Conservation (phyloP, 495 filamentous ascomycete genomes). For the Xylaria cubensis region DNA sequence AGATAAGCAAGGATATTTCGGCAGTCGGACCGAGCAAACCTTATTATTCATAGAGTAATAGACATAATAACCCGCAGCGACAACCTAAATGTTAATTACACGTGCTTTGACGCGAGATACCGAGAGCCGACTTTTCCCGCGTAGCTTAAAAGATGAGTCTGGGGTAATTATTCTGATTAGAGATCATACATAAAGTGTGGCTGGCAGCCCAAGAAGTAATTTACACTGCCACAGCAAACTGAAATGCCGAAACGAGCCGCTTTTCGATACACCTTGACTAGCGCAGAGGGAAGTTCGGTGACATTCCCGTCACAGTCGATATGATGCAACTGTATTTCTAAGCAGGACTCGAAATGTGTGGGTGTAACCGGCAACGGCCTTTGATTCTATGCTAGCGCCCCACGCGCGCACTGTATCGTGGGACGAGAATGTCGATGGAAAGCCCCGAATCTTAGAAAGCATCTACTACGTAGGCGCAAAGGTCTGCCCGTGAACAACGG, state of each 20-base stretch:
- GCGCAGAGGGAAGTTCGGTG: background rate
- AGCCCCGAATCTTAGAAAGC: background rate
- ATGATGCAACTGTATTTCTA: slow-evolving; percentile 25
- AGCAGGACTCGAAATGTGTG: slow-evolving; percentile 16
- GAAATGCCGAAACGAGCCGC: slow-evolving; percentile 12
- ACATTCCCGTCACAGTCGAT: background rate
- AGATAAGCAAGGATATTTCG: background rate
- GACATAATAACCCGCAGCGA: background rate
- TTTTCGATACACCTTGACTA: slow-evolving; percentile 13
- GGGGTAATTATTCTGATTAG: slow-evolving; percentile 1
- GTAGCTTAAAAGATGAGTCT: slow-evolving; percentile 2
- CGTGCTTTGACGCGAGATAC: background rate
- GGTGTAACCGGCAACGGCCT: slow-evolving; percentile 14
- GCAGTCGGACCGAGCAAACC: background rate
- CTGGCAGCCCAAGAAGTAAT: background rate
- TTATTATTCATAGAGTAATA: background rate
- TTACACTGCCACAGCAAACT: slow-evolving; percentile 11
- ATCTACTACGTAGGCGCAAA: background rate
- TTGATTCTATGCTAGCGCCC: slow-evolving; percentile 19
- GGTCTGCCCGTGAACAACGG: background rate
- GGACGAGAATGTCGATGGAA: slow-evolving; percentile 11
- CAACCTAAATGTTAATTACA: background rate
- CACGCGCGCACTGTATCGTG: slow-evolving; percentile 19
- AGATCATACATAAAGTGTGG: slow-evolving; percentile 1
- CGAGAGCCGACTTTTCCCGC: slow-evolving; percentile 16